Percentiles rank a stretch among this genome's conserved stretches.
Evolutionary conservation across 2,329 filamentous ascomycete species (phyloP).

Genomic region (Botryotinia convoluta): DNA sequence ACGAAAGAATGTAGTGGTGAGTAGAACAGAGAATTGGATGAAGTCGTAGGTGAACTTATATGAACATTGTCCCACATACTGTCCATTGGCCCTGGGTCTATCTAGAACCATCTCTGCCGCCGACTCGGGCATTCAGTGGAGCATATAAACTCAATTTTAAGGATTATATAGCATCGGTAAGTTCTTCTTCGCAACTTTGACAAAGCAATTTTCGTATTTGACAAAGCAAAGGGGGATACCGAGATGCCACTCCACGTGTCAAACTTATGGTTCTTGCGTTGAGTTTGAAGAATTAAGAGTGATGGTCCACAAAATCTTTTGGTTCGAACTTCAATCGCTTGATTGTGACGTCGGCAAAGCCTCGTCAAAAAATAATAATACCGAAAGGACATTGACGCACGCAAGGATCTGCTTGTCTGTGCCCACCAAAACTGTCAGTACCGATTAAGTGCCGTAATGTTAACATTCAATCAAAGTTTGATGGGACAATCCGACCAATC

Average conservation of each 20-base stretch:
- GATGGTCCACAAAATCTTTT: neutral
- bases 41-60: constrained; percentile 3
- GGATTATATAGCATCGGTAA: neutral
- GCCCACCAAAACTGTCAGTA: neutral
- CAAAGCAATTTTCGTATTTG: neutral
- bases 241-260: neutral
- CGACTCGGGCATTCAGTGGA: neutral
- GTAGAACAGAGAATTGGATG: neutral
- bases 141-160: neutral
- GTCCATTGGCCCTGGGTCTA: neutral
- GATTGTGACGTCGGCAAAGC: neutral
- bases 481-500: neutral
- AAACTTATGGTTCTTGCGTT: neutral
- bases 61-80: neutral
- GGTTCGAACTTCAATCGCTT: neutral
- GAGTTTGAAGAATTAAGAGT: neutral
- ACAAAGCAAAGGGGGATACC: neutral
- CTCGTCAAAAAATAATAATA: neutral
- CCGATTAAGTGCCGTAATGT: neutral
- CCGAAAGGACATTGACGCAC: neutral
- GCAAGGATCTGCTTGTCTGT: neutral
- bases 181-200: neutral
- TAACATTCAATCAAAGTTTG: neutral
- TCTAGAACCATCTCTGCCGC: neutral
- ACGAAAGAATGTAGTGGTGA: neutral